Evolutionary conservation across 495 filamentous ascomycete genomes (phyloP).

Genomic region (Aspergillus taichungensis): DNA sequence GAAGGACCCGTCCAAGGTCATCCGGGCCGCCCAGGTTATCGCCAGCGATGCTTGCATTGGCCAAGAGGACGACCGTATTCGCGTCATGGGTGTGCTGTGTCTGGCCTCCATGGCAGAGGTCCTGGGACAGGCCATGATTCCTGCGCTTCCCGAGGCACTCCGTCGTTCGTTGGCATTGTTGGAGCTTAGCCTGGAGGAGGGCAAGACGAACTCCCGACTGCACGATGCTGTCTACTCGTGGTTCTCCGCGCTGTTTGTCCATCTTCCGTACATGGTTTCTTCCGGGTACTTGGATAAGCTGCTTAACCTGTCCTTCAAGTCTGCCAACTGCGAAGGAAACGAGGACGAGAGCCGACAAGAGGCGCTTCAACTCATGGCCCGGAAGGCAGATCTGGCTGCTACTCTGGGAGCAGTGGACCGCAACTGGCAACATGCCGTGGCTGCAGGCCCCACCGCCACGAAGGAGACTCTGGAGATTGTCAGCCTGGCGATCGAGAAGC

Average conservation of each 20-base stretch:
- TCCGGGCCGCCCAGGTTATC: slow-evolving; percentile 59
- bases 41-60: slow-evolving; percentile 68
- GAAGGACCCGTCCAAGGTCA: slow-evolving; percentile 61
- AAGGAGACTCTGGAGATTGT: slow-evolving; percentile 59
- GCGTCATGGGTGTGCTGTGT: slow-evolving; percentile 75
- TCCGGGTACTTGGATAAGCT: slow-evolving; percentile 60
- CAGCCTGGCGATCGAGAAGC: slow-evolving; percentile 59
- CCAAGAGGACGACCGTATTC: slow-evolving; percentile 59
- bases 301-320: slow-evolving; percentile 58
- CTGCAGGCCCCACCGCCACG: slow-evolving; percentile 50
- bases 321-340: slow-evolving; percentile 48
- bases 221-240: slow-evolving; percentile 78
- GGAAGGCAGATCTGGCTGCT: slow-evolving; percentile 59
- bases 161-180: slow-evolving; percentile 61
- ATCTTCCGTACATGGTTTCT: slow-evolving; percentile 80
- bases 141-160: slow-evolving; percentile 68
- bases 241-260: slow-evolving; percentile 64
- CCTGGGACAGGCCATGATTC: slow-evolving; percentile 73
- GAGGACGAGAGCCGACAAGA: slow-evolving; percentile 56
- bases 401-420: slow-evolving; percentile 59
- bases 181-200: slow-evolving; percentile 46
- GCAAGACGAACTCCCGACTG: slow-evolving; percentile 47
- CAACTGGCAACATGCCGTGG: slow-evolving; percentile 57
- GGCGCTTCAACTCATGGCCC: slow-evolving; percentile 61
- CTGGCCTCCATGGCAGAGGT: slow-evolving; percentile 82